Percentiles rank a stretch among this genome's conserved stretches.
These are phyloP conservation scores for Medicago lupulina DNA, from an alignment of 306 rosid species.

Conservation along the genomic window DNA sequence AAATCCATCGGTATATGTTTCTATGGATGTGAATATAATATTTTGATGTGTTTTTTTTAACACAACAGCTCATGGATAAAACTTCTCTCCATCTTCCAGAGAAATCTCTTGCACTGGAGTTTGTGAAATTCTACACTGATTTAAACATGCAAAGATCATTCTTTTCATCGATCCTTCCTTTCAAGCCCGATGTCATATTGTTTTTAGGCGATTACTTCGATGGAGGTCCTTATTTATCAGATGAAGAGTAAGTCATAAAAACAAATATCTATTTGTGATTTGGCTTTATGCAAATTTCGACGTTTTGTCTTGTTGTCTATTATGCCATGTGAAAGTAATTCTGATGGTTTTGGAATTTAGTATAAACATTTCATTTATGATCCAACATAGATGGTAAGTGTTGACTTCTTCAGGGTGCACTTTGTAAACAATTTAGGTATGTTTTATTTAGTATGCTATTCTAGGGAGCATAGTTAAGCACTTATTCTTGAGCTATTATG, in stretches of 20 bases:
- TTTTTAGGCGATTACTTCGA: conserved; percentile 88
- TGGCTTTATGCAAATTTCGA: conserved; percentile 23
- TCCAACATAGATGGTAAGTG: conserved; percentile 8
- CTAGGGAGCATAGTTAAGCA: background rate
- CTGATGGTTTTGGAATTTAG: conserved; percentile 22
- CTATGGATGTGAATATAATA: conserved; percentile 7
- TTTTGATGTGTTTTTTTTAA: conserved; percentile 26
- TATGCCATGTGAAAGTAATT: conserved; percentile 8
- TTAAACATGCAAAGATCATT: conserved; percentile 83
- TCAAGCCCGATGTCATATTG: conserved; percentile 73
- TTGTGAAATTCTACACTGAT: conserved; percentile 80
- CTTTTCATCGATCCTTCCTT: conserved; percentile 66
- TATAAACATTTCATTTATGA: conserved; percentile 17
- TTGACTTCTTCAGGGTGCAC: background rate
- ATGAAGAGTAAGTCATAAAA: conserved; percentile 73
- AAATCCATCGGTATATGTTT: conserved; percentile 9
- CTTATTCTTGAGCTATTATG: background rate
- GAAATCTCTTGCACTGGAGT: conserved; percentile 71
- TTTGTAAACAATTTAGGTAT: background rate
- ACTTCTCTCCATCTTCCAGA: conserved; percentile 74
- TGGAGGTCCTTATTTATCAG: conserved; percentile 72
- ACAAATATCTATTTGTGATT: conserved; percentile 1
- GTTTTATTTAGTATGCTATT: background rate
- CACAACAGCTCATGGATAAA: conserved; percentile 77
- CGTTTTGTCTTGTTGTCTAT: conserved; percentile 26